Percentiles rank a stretch among this genome's conserved stretches.
These are phyloP conservation scores for Sungouiella blattae DNA, from an alignment of 805 yeast genomes.

Conservation along the genomic window DNA sequence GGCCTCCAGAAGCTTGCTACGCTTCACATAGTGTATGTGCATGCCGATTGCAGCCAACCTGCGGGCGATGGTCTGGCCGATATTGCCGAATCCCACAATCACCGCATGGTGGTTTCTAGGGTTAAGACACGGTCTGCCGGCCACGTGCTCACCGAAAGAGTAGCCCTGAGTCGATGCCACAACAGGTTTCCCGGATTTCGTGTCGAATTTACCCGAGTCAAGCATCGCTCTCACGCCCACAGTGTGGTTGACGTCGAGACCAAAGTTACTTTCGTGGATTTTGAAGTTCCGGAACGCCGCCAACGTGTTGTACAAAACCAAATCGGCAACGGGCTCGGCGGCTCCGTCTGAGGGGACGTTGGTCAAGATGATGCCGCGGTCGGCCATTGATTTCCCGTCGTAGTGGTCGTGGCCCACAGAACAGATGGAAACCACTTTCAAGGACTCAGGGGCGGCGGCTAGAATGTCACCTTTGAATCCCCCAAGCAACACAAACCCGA, in stretches of 20 bases:
- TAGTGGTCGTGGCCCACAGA: conserved; percentile 57
- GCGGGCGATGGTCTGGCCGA: conserved; percentile 62
- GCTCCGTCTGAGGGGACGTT: conserved; percentile 57
- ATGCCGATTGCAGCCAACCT: conserved; percentile 59
- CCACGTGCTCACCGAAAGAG: conserved; percentile 43
- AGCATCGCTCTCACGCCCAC: conserved; percentile 40
- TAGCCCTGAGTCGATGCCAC: conserved; percentile 16
- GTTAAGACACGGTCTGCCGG: conserved; percentile 41
- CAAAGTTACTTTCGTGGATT: conserved; percentile 42
- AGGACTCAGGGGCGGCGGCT: conserved; percentile 38
- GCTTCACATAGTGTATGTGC: conserved; percentile 59
- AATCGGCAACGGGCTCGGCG: conserved; percentile 69
- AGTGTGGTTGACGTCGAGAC: conserved; percentile 38
- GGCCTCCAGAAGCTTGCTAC: conserved; percentile 37
- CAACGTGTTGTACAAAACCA: conserved; percentile 57
- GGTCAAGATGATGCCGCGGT: conserved; percentile 49
- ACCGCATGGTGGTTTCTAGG: conserved; percentile 59
- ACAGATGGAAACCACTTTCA: conserved; percentile 50
- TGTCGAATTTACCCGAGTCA: conserved; percentile 32
- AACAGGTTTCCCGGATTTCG: conserved; percentile 22
- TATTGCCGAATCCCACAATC: conserved; percentile 72
- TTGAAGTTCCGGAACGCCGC: conserved; percentile 58
- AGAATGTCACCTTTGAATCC: conserved; percentile 46
- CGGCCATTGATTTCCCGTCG: conserved; percentile 40
- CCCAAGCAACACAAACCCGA: conserved; percentile 50